These are phyloP conservation scores for Spongospora subterranea DNA, from an alignment of 208 protist genomes.

Conservation along the genomic window DNA sequence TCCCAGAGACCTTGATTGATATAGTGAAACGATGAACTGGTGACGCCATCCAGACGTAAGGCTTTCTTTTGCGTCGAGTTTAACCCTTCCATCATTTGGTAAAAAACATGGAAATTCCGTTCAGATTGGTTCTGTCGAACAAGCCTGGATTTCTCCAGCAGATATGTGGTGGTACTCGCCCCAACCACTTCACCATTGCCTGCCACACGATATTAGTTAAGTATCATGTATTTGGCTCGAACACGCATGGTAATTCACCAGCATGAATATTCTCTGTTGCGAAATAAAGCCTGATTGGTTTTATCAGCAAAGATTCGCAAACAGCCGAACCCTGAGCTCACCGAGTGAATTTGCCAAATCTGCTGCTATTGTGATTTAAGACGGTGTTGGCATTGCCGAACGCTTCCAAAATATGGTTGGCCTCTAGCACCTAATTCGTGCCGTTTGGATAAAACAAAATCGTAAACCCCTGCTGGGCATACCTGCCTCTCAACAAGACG, in stretches of 20 bases:
- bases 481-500: conserved; percentile 18
- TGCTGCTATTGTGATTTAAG: conserved; percentile 64
- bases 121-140: conserved; percentile 64
- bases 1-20: conserved; percentile 42
- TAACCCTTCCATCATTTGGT: conserved; percentile 60
- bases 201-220: background rate
- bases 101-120: conserved; percentile 69
- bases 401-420: conserved; percentile 67
- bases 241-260: background rate
- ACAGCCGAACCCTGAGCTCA: background rate
- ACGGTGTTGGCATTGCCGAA: conserved; percentile 69
- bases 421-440: conserved; percentile 63
- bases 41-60: conserved; percentile 4
- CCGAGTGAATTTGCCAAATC: conserved; percentile 64
- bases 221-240: background rate
- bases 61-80: background rate
- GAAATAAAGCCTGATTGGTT: conserved; percentile 41
- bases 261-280: conserved; percentile 28
- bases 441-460: background rate
- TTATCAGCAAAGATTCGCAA: background rate
- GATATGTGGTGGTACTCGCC: conserved; percentile 39
- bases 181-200: conserved; percentile 53
- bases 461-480: background rate
- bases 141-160: conserved; percentile 62
- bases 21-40: background rate